Conservation (phyloP, 495 filamentous ascomycete species). For the Elaphomyces granulatus region DNA sequence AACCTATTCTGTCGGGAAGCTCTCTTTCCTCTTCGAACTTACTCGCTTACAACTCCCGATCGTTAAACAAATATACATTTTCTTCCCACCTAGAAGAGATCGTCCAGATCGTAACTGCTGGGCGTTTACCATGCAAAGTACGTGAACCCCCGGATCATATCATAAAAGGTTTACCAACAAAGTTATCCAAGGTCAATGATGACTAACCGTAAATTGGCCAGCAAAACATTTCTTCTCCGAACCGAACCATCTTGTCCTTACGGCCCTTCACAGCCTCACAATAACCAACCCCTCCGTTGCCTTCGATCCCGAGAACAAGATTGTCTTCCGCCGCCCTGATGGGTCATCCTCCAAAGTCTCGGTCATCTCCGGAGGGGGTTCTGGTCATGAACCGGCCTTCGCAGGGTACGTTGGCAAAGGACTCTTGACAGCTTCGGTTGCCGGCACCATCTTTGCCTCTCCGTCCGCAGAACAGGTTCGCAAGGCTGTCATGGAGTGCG, state of each 20-base stretch:
- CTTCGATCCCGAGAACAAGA: slow-evolving; percentile 69
- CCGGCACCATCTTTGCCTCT: slow-evolving; percentile 86
- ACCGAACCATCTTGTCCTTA: slow-evolving; percentile 62
- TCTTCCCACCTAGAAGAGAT: no score
- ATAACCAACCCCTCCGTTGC: slow-evolving; percentile 76
- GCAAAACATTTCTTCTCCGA: slow-evolving; percentile 91
- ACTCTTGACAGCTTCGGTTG: slow-evolving; percentile 71
- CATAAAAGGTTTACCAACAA: slow-evolving; percentile 1
- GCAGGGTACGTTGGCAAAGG: slow-evolving; percentile 56
- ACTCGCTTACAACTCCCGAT: no score
- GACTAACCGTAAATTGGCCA: slow-evolving; percentile 8
- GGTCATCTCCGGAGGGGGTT: slow-evolving; percentile 79
- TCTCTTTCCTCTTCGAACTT: no score
- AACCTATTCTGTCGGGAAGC: no score
- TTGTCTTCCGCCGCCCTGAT: slow-evolving; percentile 63
- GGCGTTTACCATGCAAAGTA: slow-evolving; percentile 4
- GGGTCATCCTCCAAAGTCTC: slow-evolving; percentile 46
- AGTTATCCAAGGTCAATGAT: background rate
- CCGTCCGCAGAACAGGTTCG: slow-evolving; percentile 81
- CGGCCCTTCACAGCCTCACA: slow-evolving; percentile 62
- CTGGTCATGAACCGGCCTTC: slow-evolving; percentile 88
- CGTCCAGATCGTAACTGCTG: slow-evolving; percentile 4
- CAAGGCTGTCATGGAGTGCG: slow-evolving; percentile 54
- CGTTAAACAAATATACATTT: no score
- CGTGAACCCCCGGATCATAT: slow-evolving; percentile 1